Evolutionary conservation across 768 basidiomycete genomes (phyloP).

Genomic region (Clavulina sp.): DNA sequence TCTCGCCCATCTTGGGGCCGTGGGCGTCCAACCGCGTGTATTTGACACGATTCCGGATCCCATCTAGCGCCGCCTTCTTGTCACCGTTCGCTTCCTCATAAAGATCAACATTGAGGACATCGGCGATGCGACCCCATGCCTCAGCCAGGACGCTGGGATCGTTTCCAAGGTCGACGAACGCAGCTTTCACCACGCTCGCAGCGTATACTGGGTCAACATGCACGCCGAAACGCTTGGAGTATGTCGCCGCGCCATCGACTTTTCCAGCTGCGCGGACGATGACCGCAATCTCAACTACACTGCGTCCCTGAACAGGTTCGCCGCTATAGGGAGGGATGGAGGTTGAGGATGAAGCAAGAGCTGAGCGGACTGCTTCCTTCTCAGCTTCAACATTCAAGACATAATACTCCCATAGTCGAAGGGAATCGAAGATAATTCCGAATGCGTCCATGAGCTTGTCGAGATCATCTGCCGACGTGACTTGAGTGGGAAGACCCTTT

Average conservation of each 20-base stretch:
- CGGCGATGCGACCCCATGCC: conserved; percentile 61
- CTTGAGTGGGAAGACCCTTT: conserved; percentile 51
- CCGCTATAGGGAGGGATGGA: conserved; percentile 42
- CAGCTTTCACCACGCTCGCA: conserved; percentile 59
- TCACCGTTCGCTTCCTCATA: conserved; percentile 83
- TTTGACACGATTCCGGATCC: conserved; percentile 55
- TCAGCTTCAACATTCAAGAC: conserved; percentile 61
- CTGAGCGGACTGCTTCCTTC: conserved; percentile 36
- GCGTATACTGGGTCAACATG: conserved; percentile 44
- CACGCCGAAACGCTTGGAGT: conserved; percentile 51
- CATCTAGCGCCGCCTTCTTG: conserved; percentile 48
- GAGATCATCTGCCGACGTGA: conserved; percentile 54
- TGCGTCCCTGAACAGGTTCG: conserved; percentile 37
- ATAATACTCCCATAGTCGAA: conserved; percentile 88
- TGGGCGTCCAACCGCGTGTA: conserved; percentile 68
- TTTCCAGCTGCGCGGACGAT: conserved; percentile 36
- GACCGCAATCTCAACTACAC: conserved; percentile 45
- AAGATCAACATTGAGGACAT: conserved; percentile 73
- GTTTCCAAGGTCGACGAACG: conserved; percentile 32
- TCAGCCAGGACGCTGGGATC: conserved; percentile 40
- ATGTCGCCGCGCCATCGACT: conserved; percentile 40
- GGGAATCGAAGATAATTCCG: conserved; percentile 35
- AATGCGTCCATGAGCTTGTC: conserved; percentile 48
- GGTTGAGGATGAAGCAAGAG: conserved; percentile 24
- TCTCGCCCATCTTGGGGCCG: conserved; percentile 71